Evolutionary conservation across 208 protist species (phyloP).

Genomic region (Sergeia podlipaevii): DNA sequence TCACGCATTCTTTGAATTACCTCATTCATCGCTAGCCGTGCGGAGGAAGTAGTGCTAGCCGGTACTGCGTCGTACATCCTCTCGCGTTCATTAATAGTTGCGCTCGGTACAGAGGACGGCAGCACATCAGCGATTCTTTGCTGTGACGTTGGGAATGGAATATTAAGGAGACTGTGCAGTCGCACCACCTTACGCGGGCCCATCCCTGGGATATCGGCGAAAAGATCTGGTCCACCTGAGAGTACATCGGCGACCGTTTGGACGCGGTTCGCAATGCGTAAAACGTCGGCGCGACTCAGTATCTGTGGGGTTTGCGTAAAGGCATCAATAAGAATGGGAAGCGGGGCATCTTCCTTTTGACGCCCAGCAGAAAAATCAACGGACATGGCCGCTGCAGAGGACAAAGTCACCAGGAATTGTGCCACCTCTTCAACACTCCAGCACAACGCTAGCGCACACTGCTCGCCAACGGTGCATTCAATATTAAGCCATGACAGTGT

Average conservation of each 20-base stretch:
- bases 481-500: constrained; percentile 64
- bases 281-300: constrained; percentile 51
- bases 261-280: constrained; percentile 54
- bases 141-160: constrained; percentile 40
- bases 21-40: no score
- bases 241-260: constrained; percentile 49
- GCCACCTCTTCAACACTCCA: constrained; percentile 59
- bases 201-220: constrained; percentile 42
- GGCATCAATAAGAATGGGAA: constrained; percentile 53
- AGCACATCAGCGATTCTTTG: constrained; percentile 28
- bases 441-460: constrained; percentile 45
- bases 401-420: constrained; percentile 44
- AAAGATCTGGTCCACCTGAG: constrained; percentile 25
- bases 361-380: constrained; percentile 26
- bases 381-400: constrained; percentile 22
- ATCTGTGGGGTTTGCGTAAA: constrained; percentile 75
- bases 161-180: constrained; percentile 51
- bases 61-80: no score
- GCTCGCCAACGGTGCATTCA: constrained; percentile 49
- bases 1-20: no score
- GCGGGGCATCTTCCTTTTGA: constrained; percentile 19
- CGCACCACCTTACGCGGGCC: constrained; percentile 47
- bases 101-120: no score
- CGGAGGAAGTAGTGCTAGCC: no score
- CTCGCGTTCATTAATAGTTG: no score